Conservation (phyloP, 352 stramenopile genomes). For the Phytopythium litorale region DNA sequence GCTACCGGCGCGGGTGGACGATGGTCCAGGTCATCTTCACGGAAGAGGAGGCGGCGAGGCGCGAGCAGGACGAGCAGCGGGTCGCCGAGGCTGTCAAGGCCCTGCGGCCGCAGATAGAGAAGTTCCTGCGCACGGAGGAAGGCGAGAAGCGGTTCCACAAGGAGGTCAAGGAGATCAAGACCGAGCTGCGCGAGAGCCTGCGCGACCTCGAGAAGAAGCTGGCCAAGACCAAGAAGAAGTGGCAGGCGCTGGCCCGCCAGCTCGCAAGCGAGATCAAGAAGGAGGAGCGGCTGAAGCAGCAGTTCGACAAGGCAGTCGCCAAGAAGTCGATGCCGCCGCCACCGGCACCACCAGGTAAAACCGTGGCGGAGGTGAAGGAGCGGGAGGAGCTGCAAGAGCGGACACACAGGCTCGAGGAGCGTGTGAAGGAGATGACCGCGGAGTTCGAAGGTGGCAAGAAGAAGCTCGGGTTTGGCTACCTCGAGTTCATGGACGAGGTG, state of each 20-base stretch:
- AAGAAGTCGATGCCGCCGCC: slow-evolving; percentile 6
- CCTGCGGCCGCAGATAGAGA: slow-evolving; percentile 51
- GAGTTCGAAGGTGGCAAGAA: slow-evolving; percentile 42
- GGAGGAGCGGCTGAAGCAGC: slow-evolving; percentile 19
- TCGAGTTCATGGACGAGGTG: slow-evolving; percentile 56
- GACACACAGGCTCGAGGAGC: slow-evolving; percentile 30
- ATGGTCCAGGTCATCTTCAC: slow-evolving; percentile 61
- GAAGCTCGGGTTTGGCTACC: slow-evolving; percentile 46
- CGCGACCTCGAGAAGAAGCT: slow-evolving; percentile 37
- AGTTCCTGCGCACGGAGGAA: slow-evolving; percentile 51
- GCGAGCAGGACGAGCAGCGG: slow-evolving; percentile 39
- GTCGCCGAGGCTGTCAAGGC: slow-evolving; percentile 42
- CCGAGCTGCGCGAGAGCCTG: slow-evolving; percentile 32
- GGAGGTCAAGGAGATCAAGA: slow-evolving; percentile 49
- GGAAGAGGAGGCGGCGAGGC: slow-evolving; percentile 42
- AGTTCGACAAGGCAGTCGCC: slow-evolving; percentile 13
- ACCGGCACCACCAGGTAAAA: slow-evolving; percentile 13
- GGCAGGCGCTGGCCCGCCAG: slow-evolving; percentile 15
- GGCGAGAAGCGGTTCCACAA: slow-evolving; percentile 62
- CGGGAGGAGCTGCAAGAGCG: slow-evolving; percentile 30
- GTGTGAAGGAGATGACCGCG: slow-evolving; percentile 30
- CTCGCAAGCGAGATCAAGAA: slow-evolving; percentile 17
- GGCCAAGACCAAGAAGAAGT: slow-evolving; percentile 20
- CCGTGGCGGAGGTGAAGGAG: slow-evolving; percentile 32
- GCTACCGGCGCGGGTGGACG: slow-evolving; percentile 53